Evolutionary conservation across 192 early-diverging fungal species (phyloP).

Genomic region (Dissophora ornata): DNA sequence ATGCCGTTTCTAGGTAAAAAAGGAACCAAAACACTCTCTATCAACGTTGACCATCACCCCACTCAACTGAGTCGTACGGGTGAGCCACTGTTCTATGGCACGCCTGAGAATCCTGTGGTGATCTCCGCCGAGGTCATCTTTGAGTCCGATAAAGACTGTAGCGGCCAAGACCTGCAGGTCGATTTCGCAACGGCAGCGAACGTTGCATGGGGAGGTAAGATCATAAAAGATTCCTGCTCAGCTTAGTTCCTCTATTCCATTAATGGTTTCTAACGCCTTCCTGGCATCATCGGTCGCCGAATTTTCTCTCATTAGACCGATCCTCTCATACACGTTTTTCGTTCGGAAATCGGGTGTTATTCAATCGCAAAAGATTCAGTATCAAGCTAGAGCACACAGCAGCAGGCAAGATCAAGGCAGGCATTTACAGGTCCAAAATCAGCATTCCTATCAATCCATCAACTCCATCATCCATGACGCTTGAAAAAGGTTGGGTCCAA

Average conservation of each 20-base stretch:
- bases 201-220: neutral
- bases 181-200: neutral
- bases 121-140: neutral
- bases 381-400: neutral
- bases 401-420: neutral
- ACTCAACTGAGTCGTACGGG: neutral
- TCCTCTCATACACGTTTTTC: neutral
- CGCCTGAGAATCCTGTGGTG: neutral
- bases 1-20: too few relatives aligned
- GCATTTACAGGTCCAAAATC: neutral
- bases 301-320: too few relatives aligned
- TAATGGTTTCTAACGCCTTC: too few relatives aligned
- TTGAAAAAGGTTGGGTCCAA: neutral
- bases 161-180: neutral
- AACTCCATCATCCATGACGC: neutral
- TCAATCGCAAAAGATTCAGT: conserved; percentile 1
- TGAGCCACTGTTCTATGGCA: conserved; percentile 1
- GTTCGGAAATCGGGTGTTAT: neutral
- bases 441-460: neutral
- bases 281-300: too few relatives aligned
- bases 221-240: too few relatives aligned
- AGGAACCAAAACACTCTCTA: neutral
- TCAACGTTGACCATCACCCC: neutral
- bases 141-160: neutral
- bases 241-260: neutral